Conservation (phyloP, 495 filamentous ascomycete species). For the Penicillium flavigenum region DNA sequence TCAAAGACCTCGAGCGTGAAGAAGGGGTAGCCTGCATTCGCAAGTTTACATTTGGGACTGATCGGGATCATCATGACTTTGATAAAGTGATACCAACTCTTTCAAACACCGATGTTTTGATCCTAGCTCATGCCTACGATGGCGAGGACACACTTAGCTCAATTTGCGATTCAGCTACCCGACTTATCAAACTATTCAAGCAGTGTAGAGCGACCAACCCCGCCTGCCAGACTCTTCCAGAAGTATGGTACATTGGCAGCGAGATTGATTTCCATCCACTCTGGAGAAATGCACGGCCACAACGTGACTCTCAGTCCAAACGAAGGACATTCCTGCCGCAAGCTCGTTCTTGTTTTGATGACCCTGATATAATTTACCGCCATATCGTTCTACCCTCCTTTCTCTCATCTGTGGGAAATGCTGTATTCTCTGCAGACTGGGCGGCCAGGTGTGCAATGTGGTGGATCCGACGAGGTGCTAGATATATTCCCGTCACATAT, state of each 20-base stretch:
- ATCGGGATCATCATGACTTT: background rate
- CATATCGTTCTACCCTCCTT: constrained; percentile 20
- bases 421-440: constrained; percentile 15
- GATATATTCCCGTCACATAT: constrained; percentile 21
- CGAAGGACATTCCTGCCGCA: constrained; percentile 16
- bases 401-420: constrained; percentile 7
- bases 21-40: constrained; percentile 15
- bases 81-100: background rate
- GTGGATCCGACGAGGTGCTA: constrained; percentile 22
- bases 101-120: background rate
- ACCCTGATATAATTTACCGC: constrained; percentile 14
- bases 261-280: constrained; percentile 15
- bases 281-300: constrained; percentile 3
- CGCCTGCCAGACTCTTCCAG: constrained; percentile 12
- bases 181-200: constrained; percentile 12
- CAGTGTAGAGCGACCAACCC: background rate
- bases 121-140: background rate
- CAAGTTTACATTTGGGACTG: constrained; percentile 6
- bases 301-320: constrained; percentile 12
- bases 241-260: constrained; percentile 23
- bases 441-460: constrained; percentile 16
- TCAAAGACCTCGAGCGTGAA: background rate
- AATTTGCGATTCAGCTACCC: constrained; percentile 13
- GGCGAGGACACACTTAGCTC: constrained; percentile 3
- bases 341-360: constrained; percentile 18